These are phyloP conservation scores for Lasiosphaeris hirsuta DNA, from an alignment of 495 filamentous ascomycete genomes.

Conservation along the genomic window DNA sequence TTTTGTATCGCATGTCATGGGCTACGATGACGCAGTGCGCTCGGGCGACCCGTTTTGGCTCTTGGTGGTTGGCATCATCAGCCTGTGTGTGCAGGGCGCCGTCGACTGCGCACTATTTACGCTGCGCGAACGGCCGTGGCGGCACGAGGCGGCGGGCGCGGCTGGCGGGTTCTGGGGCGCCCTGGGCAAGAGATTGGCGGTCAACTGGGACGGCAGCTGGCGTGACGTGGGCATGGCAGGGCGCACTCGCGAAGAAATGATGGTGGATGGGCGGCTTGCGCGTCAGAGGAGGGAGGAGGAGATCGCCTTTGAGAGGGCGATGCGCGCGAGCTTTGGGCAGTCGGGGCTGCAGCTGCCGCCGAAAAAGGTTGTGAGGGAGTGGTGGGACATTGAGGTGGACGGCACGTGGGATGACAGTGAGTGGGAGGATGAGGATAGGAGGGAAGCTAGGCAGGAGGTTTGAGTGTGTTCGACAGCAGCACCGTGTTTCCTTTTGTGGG, in stretches of 20 bases:
- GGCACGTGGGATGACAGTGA: conserved; percentile 8
- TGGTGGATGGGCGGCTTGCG: conserved; percentile 42
- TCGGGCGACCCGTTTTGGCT: conserved; percentile 51
- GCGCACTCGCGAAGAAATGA: conserved; percentile 44
- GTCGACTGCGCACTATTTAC: conserved; percentile 66
- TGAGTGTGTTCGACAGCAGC: neutral
- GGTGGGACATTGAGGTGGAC: conserved; percentile 25
- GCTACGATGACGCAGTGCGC: conserved; percentile 49
- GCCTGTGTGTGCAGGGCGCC: conserved; percentile 57
- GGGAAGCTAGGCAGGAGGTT: conserved; percentile 2
- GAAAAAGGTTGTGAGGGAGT: conserved; percentile 8
- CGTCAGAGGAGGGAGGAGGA: conserved; percentile 42
- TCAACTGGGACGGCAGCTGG: conserved; percentile 12
- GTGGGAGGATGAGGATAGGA: neutral
- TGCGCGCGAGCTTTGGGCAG: neutral
- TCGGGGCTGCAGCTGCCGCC: neutral
- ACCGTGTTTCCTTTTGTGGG: neutral
- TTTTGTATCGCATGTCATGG: conserved; percentile 58
- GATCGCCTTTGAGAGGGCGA: conserved; percentile 22
- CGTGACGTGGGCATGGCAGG: conserved; percentile 24
- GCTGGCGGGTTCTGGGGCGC: conserved; percentile 39
- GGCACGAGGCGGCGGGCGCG: conserved; percentile 43
- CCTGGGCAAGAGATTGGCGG: conserved; percentile 21
- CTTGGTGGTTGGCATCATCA: conserved; percentile 52
- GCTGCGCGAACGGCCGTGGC: conserved; percentile 66